Base-by-base conservation (phyloP, 139 green algal species). In the Limnomonas spitsbergensis region DNA sequence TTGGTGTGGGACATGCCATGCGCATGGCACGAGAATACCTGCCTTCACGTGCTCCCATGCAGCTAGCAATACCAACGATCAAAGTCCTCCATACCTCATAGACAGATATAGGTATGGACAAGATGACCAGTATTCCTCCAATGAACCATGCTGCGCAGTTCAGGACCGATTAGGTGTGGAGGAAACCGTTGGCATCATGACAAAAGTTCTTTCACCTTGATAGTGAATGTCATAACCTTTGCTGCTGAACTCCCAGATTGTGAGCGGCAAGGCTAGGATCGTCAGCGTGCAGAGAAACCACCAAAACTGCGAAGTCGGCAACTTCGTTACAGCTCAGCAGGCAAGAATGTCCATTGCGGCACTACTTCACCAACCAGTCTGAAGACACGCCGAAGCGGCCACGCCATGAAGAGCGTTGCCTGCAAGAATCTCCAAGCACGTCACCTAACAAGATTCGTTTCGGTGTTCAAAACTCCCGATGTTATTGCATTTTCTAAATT, bases 111-210 rank as follows among this genome's bases (percentile, higher is more conserved):
- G 95, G 92, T 26, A 98, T 79, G 0, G 92, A 89, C 35, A 97
- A 69, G 35, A 98, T 88, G 20, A 97, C 92, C 73, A 98, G 98
- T 2, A 98, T 87, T 38, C 92, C 94, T 0, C 89, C 92, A n/a
- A 97, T 89, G 54, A 97, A 95, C 90, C 93, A 98, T 2, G 87
- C 93, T 94, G 89, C 53, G 78, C 4, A 69, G 40, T 36, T 39
- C 1, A 69, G 7, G 24, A 76, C 69, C 38, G 4, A 39, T 38
- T 20, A 39, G 38, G 36, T 40, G 2, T 56, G 36, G 32, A 42
- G 32, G 6, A 73, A 6, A 4, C 9, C 40, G 27, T 24, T 40
- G 40, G 32, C n/a, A n/a, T 3, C 66, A 42, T 73, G 3, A 7
- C 29, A 47, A 29, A 73, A 31, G 29, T 31, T n/a, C 3, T 40